Base-by-base conservation (phyloP, 2,329 filamentous ascomycete species). In the Diplodia sapinea region DNA sequence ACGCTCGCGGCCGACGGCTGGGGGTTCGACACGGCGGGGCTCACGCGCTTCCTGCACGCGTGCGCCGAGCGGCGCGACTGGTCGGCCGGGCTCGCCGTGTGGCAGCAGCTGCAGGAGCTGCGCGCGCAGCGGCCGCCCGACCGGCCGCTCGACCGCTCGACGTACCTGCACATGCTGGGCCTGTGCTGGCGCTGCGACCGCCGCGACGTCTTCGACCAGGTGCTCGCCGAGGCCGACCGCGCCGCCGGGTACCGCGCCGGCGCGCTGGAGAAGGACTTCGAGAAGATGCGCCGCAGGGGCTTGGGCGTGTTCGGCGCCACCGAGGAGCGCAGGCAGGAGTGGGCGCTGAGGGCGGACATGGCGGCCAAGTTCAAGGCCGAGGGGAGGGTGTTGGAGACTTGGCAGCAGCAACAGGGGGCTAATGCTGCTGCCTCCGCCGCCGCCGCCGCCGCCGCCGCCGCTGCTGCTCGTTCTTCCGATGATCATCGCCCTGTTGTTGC, bases 1-100 rank as follows among this genome's bases (percentile, higher is more conserved):
- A 75, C 78, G 40, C 80, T 83, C 77, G 77, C 79, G 17, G 69
- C 73, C 7, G 78, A 83, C 57, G 81, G 82, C 50, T 84, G 82
- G 82, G 81, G 81, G 11, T 72, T 83, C 9, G 78, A 80, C 65
- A 74, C 80, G 49, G 70, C 71, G 13, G 78, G 78, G 3, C 73
- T 83, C 5, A 76, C 72, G 0, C 73, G 76, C 15, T 73, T 84
- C 40, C 73, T 84, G 49, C 71, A 73, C 11, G 78, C 82, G 66
- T 82, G 81, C 70, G 75, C 79, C 7, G 72, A 74, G 5, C 73
- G 77, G 11, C 70, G 72, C 12, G 80, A 83, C 66, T 79, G 77
- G 77, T 68, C 69, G 15, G 68, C 72, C 17, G 79, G 78, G 4
- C 73, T 75, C 15, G 75, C 78, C 23, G 71, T 83, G 0, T 84